Base-by-base conservation (phyloP, 306 rosid genomes). In the Trifolium fragiferum region DNA sequence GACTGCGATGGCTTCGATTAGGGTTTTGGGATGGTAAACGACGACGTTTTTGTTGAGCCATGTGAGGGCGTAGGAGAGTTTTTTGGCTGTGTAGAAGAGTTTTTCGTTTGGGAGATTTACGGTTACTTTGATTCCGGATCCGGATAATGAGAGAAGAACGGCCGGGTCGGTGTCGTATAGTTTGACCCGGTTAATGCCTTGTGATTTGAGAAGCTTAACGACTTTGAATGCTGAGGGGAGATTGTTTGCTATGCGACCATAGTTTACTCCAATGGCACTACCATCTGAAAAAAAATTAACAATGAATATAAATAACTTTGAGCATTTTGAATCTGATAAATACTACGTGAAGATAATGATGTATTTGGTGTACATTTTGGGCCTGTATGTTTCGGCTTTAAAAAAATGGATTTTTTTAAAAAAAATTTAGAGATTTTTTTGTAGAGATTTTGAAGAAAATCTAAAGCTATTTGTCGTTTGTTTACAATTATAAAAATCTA, bases 121-220 rank as follows among this genome's bases (percentile, higher is more conserved):
- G 20, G 97, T 91, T 27, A 87, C 96, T 25, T 88, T 87, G 82
- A 91, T 82, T 10, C 85, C 85, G 44, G 91, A 66, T 6, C 95
- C 93, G 50, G 93, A 75, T 8, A 91, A 59, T 9, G 97, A 87
- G 1, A 46, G 68, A 7, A 91, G 90, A 7, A 91, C 97, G 0
- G 97, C 79, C 2, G 89, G 89, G 82, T 91, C 97, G 41, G 93
- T 64, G 62, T 91, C 97, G 84, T 69, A 91, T 0, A 91, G 90
- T 76, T 91, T 91, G 12, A 89, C 91, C 30, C 89, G 82, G 11
- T 77, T 78, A 5, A 91, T 37, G 0, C 91, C 90, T 12, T 87
- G 89, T 0, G 97, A 84, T 65, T 81, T 87, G 5, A 91, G 84
- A n/a, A 91, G 91, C 53, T 82, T 72, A 0, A 85, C 91, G 0